Evolutionary conservation across 1,139 yeast species (phyloP), one percentile per base, ranked within the genome.

Genomic region (Suhomyces guaymorum): DNA sequence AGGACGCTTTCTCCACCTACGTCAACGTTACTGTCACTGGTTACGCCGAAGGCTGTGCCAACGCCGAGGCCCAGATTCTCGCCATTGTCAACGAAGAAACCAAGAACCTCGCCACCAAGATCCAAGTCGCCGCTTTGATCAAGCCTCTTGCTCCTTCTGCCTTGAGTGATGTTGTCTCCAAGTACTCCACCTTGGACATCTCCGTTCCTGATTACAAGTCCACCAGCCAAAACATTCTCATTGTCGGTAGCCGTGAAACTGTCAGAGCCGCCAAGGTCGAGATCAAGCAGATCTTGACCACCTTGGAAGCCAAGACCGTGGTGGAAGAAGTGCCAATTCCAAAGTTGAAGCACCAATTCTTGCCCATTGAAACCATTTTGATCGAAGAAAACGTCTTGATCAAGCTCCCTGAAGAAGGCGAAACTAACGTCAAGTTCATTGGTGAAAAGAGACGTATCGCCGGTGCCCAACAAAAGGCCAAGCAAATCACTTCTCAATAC

Each of bases 71-170:
- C 30, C 80, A 73, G 52, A 88, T 92, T 46, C 53, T 80, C 54
- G 78, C 77, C 19, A 84, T 89, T 52, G 95, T 90, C 32, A 71
- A 78, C 49, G 86, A 85, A 48, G 82, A 85, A 54, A 83, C 87
- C 35, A 82, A 80, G 51, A 70, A 64, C 49, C 64, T 80, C 44
- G 62, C 76, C 4, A 55, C 75, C 24, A 77, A 66, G 51, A 44
- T 83, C 25, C 51, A 66, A 13, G 66, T 83, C 23, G 72, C 73
- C 33, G 67, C 64, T 11, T 51, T 54, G 14, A 50, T 82, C 30
- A 64, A 69, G 42, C 80, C 86, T 10, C 82, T 83, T 50, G 71
- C 81, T 35, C 63, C 60, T 26, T 38, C 32, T 20, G 54, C 46
- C 32, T 52, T 67, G 33, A 51, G 51, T 24, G 28, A 52, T 8